Percentiles rank a stretch among this genome's conserved stretches.
These are phyloP conservation scores for Tephrocybe sp. DNA, from an alignment of 768 basidiomycete genomes.

Conservation along the genomic window DNA sequence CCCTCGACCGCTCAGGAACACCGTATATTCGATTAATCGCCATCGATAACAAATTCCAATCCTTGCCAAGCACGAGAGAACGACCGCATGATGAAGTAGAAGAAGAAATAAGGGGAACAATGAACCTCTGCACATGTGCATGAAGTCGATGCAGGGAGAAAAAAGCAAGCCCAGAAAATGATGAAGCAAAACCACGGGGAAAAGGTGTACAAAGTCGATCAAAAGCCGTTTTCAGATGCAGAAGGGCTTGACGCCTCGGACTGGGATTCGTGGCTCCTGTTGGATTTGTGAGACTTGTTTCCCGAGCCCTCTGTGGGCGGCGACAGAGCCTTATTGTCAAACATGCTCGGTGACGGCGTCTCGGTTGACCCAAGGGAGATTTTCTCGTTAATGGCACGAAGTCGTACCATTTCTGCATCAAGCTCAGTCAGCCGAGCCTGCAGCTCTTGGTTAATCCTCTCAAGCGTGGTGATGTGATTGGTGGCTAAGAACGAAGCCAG, in stretches of 20 bases:
- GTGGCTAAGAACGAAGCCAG: constrained; percentile 53
- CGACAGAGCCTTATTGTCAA: constrained; percentile 57
- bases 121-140: constrained; percentile 17
- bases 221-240: constrained; percentile 49
- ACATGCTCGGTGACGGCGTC: constrained; percentile 56
- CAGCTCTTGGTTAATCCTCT: constrained; percentile 71
- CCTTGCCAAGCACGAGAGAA: constrained; percentile 26
- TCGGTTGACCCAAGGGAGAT: constrained; percentile 65
- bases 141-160: constrained; percentile 23
- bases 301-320: constrained; percentile 59
- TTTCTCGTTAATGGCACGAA: constrained; percentile 80
- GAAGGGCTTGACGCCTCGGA: constrained; percentile 63
- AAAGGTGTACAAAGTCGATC: constrained; percentile 21
- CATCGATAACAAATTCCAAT: constrained; percentile 27
- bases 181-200: constrained; percentile 15
- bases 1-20: constrained; percentile 19
- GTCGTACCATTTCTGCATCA: constrained; percentile 68
- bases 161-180: constrained; percentile 34
- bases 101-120: constrained; percentile 27
- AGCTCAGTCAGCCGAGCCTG: constrained; percentile 64
- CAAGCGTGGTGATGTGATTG: constrained; percentile 72
- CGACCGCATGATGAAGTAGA: constrained; percentile 19
- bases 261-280: constrained; percentile 60
- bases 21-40: constrained; percentile 16
- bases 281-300: constrained; percentile 47